Base-by-base conservation (phyloP, 2,329 filamentous ascomycete species). In the Epichloe scottii region DNA sequence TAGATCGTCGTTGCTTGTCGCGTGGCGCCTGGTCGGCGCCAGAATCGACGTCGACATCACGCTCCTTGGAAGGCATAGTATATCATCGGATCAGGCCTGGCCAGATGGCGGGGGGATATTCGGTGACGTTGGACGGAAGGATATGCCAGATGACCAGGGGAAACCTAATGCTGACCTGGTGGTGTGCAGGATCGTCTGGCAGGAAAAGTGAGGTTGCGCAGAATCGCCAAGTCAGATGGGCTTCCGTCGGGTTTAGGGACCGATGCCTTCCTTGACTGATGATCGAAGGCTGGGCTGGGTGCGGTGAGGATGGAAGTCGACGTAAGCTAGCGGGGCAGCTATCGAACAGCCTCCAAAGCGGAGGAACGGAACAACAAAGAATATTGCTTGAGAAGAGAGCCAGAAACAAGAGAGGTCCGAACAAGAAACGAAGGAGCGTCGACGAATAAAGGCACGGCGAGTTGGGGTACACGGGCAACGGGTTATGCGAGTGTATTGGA, bases 11-110 rank as follows among this genome's bases (percentile, higher is more conserved):
- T 39, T 62, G 51, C 59, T 70, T 72, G 50, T 73, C 70, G 60
- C 66, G 69, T 43, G 64, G 58, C 47, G 61, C 64, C 55, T 68
- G 65, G 54, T 66, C 62, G 57, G 63, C 63, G 49, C 62, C 56
- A 54, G 54, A 59, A 47, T 62, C 58, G 55, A 61, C 59, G 52
- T 69, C 68, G 63, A 60, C 67, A 58, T 73, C 69, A 64, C 60
- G 68, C 54, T 71, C 68, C 57, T 68, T 68, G 56, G 66, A 63
- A 48, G 69, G 66, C 69, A 72, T 72, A 55, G 52, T 62, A 54
- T 51, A 59, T 56, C 65, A 67, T 67, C 56, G 56, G 57, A 51
- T 47, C 19, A 12, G 6, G 51, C 34, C 41, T 23, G 38, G 40
- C 44, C 37, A 17, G 35, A 11, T 37, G 6, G 46, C 37, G 46